Evolutionary conservation across 768 basidiomycete genomes (phyloP).

Genomic region (Cystobasidium tubakii): DNA sequence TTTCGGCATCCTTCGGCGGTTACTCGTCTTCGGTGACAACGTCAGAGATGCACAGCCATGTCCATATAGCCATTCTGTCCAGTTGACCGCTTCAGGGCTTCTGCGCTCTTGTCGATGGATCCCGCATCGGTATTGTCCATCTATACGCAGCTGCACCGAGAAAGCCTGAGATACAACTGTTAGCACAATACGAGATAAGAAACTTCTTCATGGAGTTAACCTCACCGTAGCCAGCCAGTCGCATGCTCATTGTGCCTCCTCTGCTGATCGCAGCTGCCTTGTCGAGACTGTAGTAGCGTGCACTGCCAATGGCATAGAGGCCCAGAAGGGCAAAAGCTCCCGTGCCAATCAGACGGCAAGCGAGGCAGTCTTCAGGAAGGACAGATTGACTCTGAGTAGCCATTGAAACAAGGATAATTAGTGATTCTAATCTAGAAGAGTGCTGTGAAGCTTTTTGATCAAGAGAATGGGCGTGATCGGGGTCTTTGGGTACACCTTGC

Average conservation of each 20-base stretch:
- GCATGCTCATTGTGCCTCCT: constrained; percentile 5
- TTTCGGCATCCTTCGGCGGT: too few relatives aligned
- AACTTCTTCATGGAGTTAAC: background rate
- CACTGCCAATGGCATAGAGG: constrained; percentile 12
- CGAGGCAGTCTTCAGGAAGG: constrained; percentile 4
- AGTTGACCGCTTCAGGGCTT: too few relatives aligned
- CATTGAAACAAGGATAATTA: background rate
- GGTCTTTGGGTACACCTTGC: background rate
- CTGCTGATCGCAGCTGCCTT: background rate
- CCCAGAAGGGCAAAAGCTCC: background rate
- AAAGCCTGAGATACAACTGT: background rate
- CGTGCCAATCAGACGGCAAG: constrained; percentile 16
- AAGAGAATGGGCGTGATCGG: background rate
- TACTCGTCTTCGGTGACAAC: too few relatives aligned
- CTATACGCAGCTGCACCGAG: constrained; percentile 17
- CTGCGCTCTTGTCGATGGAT: background rate
- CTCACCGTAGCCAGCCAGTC: constrained; percentile 22
- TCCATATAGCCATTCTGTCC: too few relatives aligned
- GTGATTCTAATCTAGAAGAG: background rate
- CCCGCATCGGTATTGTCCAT: constrained; percentile 5
- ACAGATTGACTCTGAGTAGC: background rate
- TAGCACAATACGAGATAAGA: too few relatives aligned
- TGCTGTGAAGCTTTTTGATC: background rate
- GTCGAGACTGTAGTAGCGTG: constrained; percentile 5
- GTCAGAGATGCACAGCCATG: too few relatives aligned